Evolutionary conservation across 495 filamentous ascomycete genomes (phyloP), one percentile per base, ranked within the genome.

Genomic region (Talaromyces proteolyticus): DNA sequence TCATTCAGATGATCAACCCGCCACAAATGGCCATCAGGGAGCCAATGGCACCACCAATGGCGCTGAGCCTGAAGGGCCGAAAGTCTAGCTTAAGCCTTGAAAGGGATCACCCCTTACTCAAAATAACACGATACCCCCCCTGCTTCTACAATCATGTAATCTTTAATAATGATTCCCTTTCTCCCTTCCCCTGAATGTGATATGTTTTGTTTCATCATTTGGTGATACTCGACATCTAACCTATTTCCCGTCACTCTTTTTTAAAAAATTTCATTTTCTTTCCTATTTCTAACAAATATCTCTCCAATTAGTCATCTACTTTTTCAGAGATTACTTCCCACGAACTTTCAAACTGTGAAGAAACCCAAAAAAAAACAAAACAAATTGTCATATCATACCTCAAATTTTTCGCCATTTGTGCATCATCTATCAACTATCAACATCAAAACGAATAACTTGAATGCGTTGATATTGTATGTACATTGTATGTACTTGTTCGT

Each of bases 291-390:
- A 34, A 34, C 29, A 34, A 34, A 34, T 10, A 34, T 20, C 36
- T 20, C 45, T 34, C 8, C 16, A 16, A 46, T 36, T 21, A 52
- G 50, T 52, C 43, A 26, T 52, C 43, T 52, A 46, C 50, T 22
- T 52, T 29, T 18, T 46, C 25, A 44, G 42, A 39, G 34, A 52
- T 37, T 52, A 52, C 46, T 42, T 52, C 2, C 26, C 38, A 52
- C 23, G 42, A 25, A 44, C 4, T 20, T 46, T 6, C 11, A 45
- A 40, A 16, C 42, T 45, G 23, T 52, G 22, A 52, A 22, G 7
- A 40, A 5, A n/a, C 19, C 24, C 23, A 10, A 6, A 10, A 42
- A n/a, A n/a, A n/a, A n/a, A n/a, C n/a, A n/a, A n/a, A n/a, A n/a
- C n/a, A n/a, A n/a, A n/a, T n/a, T n/a, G n/a, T n/a, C n/a, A n/a